Evolutionary conservation across 208 protist genomes (phyloP).

Genomic region (Angomonas ambiguus): DNA sequence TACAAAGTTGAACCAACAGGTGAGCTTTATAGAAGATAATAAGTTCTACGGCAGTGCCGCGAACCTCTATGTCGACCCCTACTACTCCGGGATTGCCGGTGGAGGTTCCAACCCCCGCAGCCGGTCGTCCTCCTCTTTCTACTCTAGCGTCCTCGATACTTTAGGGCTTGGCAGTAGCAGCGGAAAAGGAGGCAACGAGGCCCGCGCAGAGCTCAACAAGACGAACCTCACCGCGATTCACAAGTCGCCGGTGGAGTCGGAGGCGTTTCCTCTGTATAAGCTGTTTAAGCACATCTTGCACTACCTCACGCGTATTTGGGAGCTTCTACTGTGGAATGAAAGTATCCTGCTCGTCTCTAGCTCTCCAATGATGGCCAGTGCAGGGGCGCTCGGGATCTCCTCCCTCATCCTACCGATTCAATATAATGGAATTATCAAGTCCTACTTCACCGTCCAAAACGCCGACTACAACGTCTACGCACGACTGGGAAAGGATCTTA

Average conservation of each 20-base stretch:
- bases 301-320: slow-evolving; percentile 78
- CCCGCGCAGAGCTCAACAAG: not conserved
- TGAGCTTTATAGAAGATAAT: not conserved
- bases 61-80: not conserved
- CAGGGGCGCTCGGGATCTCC: slow-evolving; percentile 53
- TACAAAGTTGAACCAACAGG: not conserved
- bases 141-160: not conserved
- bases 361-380: slow-evolving; percentile 70
- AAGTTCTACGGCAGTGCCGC: not conserved
- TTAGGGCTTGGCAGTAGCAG: not conserved
- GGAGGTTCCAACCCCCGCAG: slow-evolving; percentile 4
- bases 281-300: slow-evolving; percentile 64
- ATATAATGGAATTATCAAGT: slow-evolving; percentile 55
- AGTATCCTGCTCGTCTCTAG: slow-evolving; percentile 75
- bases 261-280: slow-evolving; percentile 60
- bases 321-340: slow-evolving; percentile 78
- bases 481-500: slow-evolving; percentile 62
- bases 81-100: too few relatives aligned
- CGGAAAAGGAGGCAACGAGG: not conserved
- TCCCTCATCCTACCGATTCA: slow-evolving; percentile 71
- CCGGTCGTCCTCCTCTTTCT: not conserved
- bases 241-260: slow-evolving; percentile 6
- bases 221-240: not conserved
- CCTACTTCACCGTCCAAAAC: slow-evolving; percentile 87
- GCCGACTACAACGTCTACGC: slow-evolving; percentile 51